phyloP scores from a whole-genome alignment of 1,139 yeast genomes.

The Petasospora rhodanensis region DNA sequence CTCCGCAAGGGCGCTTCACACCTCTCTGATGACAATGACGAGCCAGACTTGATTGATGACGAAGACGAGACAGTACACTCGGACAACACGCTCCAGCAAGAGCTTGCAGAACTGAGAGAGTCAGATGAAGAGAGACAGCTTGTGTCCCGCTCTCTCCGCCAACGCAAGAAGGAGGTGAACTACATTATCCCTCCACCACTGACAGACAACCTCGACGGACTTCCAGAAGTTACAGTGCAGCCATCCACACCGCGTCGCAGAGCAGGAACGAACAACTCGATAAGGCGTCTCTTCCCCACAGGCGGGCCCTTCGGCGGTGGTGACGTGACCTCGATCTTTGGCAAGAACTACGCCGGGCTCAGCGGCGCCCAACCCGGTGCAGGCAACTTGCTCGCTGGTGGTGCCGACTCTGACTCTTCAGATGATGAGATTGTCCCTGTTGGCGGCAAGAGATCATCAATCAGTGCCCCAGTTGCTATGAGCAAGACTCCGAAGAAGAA shows the following conservation, averaged over 20 bases:
- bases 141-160: slow-evolving; percentile 72
- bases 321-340: slow-evolving; percentile 73
- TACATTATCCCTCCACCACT: slow-evolving; percentile 88
- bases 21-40: too few relatives aligned
- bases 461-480: slow-evolving; percentile 37
- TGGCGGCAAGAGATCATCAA: slow-evolving; percentile 27
- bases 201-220: slow-evolving; percentile 38
- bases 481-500: slow-evolving; percentile 33
- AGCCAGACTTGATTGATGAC: too few relatives aligned
- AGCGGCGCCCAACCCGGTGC: slow-evolving; percentile 8
- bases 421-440: slow-evolving; percentile 48
- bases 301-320: slow-evolving; percentile 98
- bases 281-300: slow-evolving; percentile 79
- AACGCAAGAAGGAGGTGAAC: slow-evolving; percentile 66
- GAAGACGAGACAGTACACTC: too few relatives aligned
- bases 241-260: slow-evolving; percentile 31
- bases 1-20: too few relatives aligned
- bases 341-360: slow-evolving; percentile 38
- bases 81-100: too few relatives aligned
- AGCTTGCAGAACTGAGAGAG: too few relatives aligned
- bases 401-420: slow-evolving; percentile 67
- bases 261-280: slow-evolving; percentile 28
- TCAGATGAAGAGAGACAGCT: too few relatives aligned
- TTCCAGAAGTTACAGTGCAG: slow-evolving; percentile 15
- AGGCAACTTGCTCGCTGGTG: slow-evolving; percentile 43